Conservation (phyloP, 345 rosid genomes). For the Kandelia obovata region DNA sequence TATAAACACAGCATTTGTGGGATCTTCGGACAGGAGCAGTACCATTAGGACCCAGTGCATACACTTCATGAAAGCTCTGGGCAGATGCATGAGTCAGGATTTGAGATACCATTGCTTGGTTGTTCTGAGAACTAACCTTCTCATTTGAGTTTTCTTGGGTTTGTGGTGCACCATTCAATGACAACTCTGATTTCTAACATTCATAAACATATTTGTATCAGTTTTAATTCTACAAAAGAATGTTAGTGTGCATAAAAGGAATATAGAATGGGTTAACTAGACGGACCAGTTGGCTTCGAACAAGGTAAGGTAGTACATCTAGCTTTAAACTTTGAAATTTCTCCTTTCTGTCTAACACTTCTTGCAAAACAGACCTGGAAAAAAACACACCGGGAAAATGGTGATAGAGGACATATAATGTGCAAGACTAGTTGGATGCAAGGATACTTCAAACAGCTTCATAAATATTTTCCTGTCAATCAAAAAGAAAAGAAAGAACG, state of each 20-base stretch:
- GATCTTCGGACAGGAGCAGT: conserved; percentile 44
- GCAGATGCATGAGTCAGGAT: conserved; percentile 72
- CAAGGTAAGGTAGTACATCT: conserved; percentile 93
- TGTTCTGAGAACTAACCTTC: conserved; percentile 51
- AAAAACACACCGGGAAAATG: conserved; percentile 8
- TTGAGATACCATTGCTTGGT: conserved; percentile 45
- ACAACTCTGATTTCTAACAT: conserved; percentile 61
- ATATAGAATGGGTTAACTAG: conserved; percentile 17
- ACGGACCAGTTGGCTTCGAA: conserved; percentile 92
- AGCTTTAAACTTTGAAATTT: conserved; percentile 71
- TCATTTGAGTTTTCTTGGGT: conserved; percentile 71
- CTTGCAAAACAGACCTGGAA: conserved; percentile 69
- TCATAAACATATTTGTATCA: conserved; percentile 13
- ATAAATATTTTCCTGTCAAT: not conserved
- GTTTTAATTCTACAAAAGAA: not conserved
- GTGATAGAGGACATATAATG: not conserved
- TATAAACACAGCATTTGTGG: conserved; percentile 88
- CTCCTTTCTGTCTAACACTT: conserved; percentile 65
- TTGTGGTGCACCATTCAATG: conserved; percentile 38
- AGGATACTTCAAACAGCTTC: not conserved
- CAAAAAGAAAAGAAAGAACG: not conserved
- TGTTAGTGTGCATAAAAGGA: not conserved
- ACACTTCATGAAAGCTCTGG: conserved; percentile 68
- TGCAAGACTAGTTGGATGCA: conserved; percentile 11
- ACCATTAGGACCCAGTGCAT: conserved; percentile 37